Conservation (phyloP, 177 flowering plant species). For the Telopea speciosissima region DNA sequence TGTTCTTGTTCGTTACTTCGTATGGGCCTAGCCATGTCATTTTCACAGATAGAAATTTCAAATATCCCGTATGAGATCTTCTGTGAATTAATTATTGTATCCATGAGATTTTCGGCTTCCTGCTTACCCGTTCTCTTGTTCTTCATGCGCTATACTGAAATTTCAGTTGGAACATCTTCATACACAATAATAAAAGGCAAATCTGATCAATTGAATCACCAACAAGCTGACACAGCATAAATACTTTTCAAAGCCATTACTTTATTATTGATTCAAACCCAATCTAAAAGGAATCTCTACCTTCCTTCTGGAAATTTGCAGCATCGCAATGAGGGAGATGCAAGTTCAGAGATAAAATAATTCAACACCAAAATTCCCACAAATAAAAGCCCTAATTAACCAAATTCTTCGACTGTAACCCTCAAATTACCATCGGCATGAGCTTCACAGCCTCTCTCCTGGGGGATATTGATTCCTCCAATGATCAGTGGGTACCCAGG, state of each 20-base stretch:
- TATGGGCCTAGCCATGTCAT: background rate
- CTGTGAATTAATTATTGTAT: too few species aligned
- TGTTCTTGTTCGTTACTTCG: too few species aligned
- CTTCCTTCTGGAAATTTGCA: too few species aligned
- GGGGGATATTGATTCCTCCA: conserved; percentile 86
- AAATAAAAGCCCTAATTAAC: background rate
- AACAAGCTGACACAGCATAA: too few species aligned
- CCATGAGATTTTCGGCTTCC: too few species aligned
- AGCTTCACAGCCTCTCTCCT: conserved; percentile 93
- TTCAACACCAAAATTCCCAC: background rate
- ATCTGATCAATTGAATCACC: background rate
- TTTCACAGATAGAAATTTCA: background rate
- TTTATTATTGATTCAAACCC: too few species aligned
- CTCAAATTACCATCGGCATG: conserved; percentile 76
- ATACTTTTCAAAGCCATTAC: background rate
- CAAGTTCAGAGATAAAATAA: too few species aligned
- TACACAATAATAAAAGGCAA: too few species aligned
- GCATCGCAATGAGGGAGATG: too few species aligned
- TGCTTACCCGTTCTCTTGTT: background rate
- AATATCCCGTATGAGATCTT: too few species aligned
- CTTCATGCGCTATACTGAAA: background rate
- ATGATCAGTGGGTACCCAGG: too few species aligned
- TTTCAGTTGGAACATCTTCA: background rate
- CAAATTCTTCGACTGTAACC: background rate
- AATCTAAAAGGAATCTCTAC: too few species aligned